Evolutionary conservation across 805 yeast species (phyloP), one percentile per base, ranked within the genome.

Genomic region (Suhomyces canberraensis): DNA sequence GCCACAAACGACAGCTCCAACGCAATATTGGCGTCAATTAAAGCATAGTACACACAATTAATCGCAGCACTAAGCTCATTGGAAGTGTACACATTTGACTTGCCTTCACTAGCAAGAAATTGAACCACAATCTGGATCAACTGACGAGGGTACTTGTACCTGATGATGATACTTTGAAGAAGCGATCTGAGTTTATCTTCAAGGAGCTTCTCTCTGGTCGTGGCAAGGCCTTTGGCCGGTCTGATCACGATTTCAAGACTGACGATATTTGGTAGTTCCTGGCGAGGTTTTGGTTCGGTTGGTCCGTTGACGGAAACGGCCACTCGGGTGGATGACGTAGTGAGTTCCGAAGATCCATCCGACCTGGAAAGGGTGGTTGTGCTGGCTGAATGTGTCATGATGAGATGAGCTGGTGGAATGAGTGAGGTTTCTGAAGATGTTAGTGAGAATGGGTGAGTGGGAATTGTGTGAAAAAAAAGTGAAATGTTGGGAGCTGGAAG

Each of bases 231-330:
- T 11, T 69, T 64, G 16, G 83, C 78, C 1, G 98, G 96, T 26
- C 89, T 69, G 2, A 90, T 79, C 15, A 78, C 75, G 6, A 93
- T 73, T 57, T 89, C 96, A 13, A 93, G 57, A 13, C 86, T 79
- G 11, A 91, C 82, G 30, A 72, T 67, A 11, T 84, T 81, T 8
- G 97, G 96, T 22, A 81, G 59, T 56, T 91, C 98, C 54, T 89
- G 95, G 48, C 91, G 75, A 11, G 78, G 61, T 55, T 81, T 83
- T 8, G 87, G 81, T 51, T 91, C 97, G 20, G 91, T 74, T 0
- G 98, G 98, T 0, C 98, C 98, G 1, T 90, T 75, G 1, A 91
- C 90, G 0, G 96, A 79, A 29, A 82, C 78, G 2, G 90, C 61
- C 3, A 84, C 79, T 39, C 75, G 75, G 1, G 84, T 76, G 13